phyloP scores from a whole-genome alignment of 2,329 filamentous ascomycete species.

The Pseudodiploospora longispora region DNA sequence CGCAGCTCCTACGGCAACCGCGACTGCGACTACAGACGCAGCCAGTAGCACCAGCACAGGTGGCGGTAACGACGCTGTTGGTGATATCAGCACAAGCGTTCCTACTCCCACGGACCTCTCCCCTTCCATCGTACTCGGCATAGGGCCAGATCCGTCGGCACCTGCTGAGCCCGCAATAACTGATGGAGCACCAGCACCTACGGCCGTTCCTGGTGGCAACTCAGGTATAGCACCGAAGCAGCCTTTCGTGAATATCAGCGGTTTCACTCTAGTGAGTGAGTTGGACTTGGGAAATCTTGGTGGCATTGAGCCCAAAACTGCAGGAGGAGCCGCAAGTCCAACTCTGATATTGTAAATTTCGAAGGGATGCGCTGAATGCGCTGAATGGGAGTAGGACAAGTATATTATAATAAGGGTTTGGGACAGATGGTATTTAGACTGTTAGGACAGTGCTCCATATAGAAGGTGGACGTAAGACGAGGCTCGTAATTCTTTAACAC shows the following conservation, averaged over 20 bases:
- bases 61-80: no score
- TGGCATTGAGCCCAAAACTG: not conserved
- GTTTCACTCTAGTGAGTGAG: not conserved
- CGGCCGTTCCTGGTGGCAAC: no score
- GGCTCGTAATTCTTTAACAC: no score
- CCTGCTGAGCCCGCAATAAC: slow-evolving; percentile 7
- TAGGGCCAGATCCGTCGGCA: not conserved
- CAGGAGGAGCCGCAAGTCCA: not conserved
- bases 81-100: not conserved
- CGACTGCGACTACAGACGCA: not conserved
- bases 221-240: no score
- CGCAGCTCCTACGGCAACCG: not conserved
- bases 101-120: not conserved
- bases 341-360: not conserved
- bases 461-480: no score
- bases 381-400: no score
- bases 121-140: slow-evolving; percentile 2
- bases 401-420: no score
- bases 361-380: no score
- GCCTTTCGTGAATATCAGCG: no score
- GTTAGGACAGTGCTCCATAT: no score
- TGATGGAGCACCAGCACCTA: not conserved
- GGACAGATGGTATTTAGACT: no score
- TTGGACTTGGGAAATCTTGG: slow-evolving; percentile 5
- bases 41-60: not conserved